Evolutionary conservation across 2,329 filamentous ascomycete genomes (phyloP), one percentile per base, ranked within the genome.

Genomic region (Sclerotinia trifoliorum): DNA sequence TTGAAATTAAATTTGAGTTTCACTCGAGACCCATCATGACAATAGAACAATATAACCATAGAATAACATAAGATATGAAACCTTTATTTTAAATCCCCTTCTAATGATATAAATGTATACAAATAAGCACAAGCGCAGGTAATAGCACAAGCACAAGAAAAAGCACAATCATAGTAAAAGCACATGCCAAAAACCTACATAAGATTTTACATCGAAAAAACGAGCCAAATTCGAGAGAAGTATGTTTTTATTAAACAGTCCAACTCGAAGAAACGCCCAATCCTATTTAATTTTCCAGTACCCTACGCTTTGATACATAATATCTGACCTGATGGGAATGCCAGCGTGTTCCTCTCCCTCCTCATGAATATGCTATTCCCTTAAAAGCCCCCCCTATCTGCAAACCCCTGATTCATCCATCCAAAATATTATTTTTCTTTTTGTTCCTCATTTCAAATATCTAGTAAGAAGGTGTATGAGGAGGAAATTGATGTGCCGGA

Each of bases 381-480:
- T 48, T n/a, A 2, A 29, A 13, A 11, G 1, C 4, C 19, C 21
- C 8, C 21, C 26, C 13, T 29, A 24, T 48, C 42, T 35, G 15
- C 26, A 13, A 62, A 49, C 15, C 13, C 46, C 44, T 32, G 26
- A 24, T 61, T 44, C 26, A 10, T 35, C 26, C 57, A 61, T 51
- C 64, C 54, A 61, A 39, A 51, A 51, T 39, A 66, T 48, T 66
- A 66, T 60, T 13, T 21, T 44, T 39, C 48, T 24, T 55, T 35
- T 58, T 32, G 3, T 65, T 58, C 63, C 54, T 52, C 42, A 32
- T 58, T 35, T 60, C 51, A 48, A 65, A 66, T 66, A 66, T 66
- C 54, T 66, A 66, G 29, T 46, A n/a, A 49, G 64, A 66, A 66
- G 54, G 54, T 66, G 61, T 39, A 26, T 65, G 63, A 65, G 63